Evolutionary conservation across 495 filamentous ascomycete species (phyloP).

Genomic region (Penicillium manginii): DNA sequence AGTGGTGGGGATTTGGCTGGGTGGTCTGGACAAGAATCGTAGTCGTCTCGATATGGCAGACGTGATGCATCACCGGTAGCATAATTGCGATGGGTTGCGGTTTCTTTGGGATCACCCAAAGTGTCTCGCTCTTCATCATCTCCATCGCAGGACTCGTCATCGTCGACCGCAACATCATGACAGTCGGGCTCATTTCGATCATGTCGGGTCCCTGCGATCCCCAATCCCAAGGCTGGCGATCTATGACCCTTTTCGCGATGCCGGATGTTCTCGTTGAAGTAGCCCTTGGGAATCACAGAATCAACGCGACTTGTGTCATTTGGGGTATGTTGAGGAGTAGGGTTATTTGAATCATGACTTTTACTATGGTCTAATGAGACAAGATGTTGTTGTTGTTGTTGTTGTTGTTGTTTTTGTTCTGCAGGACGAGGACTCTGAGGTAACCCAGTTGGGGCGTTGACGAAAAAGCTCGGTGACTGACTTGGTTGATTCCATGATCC

Average conservation of each 20-base stretch:
- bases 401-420: conserved; percentile 12
- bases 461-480: conserved; percentile 25
- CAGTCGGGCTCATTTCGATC: conserved; percentile 7
- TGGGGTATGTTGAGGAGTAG: not conserved
- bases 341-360: not conserved
- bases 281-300: conserved; percentile 39
- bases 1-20: conserved; percentile 45
- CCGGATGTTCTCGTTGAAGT: conserved; percentile 42
- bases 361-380: conserved; percentile 7
- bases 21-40: conserved; percentile 27
- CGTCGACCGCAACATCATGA: conserved; percentile 11
- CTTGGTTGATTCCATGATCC: conserved; percentile 50
- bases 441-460: conserved; percentile 10
- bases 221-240: conserved; percentile 11
- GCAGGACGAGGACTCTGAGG: conserved; percentile 2
- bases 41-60: conserved; percentile 12
- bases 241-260: conserved; percentile 21
- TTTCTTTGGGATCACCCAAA: conserved; percentile 10
- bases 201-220: conserved; percentile 12
- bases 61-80: conserved; percentile 14
- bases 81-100: conserved; percentile 9
- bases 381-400: conserved; percentile 12
- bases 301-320: conserved; percentile 7
- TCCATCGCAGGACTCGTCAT: conserved; percentile 33
- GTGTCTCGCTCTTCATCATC: conserved; percentile 27